phyloP scores from a whole-genome alignment of 371 early-diverging fungal species.

The Rhizomucor miehei region DNA sequence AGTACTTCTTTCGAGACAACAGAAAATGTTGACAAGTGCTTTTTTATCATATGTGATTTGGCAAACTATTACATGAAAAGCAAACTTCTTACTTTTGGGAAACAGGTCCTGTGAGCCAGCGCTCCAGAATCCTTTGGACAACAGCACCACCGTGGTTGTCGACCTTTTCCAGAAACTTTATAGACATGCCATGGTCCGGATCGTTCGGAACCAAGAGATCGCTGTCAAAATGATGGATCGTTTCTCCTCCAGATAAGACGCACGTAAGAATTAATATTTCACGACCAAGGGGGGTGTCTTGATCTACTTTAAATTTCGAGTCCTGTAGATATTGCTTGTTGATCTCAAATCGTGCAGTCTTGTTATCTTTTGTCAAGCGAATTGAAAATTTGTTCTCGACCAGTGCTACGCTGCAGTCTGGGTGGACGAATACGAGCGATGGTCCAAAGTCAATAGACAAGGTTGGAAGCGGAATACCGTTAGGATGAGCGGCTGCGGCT shows the following conservation, averaged over 20 bases:
- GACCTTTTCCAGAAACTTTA: slow-evolving; percentile 56
- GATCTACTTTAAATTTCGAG: slow-evolving; percentile 40
- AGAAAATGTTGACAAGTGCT: too few species aligned
- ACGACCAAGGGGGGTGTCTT: slow-evolving; percentile 19
- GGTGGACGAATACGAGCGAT: slow-evolving; percentile 47
- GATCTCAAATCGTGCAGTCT: slow-evolving; percentile 43
- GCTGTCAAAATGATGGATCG: slow-evolving; percentile 34
- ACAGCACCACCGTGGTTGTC: slow-evolving; percentile 50
- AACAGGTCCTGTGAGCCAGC: slow-evolving; percentile 34
- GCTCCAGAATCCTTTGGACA: slow-evolving; percentile 52
- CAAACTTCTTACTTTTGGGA: too few species aligned
- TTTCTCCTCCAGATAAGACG: slow-evolving; percentile 27
- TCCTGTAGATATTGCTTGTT: slow-evolving; percentile 46
- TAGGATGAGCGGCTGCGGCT: slow-evolving; percentile 5
- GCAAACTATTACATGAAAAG: too few species aligned
- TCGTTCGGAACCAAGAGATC: slow-evolving; percentile 41
- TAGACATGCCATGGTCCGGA: slow-evolving; percentile 34
- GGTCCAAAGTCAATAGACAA: slow-evolving; percentile 56
- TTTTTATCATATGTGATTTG: too few species aligned
- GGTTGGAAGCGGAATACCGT: slow-evolving; percentile 55
- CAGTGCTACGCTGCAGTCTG: slow-evolving; percentile 57
- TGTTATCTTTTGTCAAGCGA: slow-evolving; percentile 44
- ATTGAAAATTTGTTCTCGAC: slow-evolving; percentile 53
- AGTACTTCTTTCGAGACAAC: too few species aligned
- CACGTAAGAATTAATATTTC: slow-evolving; percentile 49